Evolutionary conservation across 108 stramenopile species (phyloP), one percentile per base, ranked within the genome.

Genomic region (Hondaea fermentalgiana): DNA sequence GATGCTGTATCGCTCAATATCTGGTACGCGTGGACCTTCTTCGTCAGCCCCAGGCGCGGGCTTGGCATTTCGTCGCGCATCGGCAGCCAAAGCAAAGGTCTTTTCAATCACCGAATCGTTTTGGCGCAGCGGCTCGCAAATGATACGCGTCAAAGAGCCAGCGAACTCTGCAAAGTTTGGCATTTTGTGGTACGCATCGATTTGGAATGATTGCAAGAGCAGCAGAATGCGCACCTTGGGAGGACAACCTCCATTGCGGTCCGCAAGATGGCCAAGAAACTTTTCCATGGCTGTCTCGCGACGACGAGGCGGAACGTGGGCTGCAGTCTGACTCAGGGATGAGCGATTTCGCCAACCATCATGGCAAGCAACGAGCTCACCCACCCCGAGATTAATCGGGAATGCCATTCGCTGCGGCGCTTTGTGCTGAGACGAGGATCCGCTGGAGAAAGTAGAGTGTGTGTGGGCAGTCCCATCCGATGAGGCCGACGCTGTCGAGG

Each of bases 161-260:
- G n/a, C 76, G 3, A 83, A 83, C 76, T 83, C 76, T 6, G 45
- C 76, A 83, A 83, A 83, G 76, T 83, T 83, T 43, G 51, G 76
- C n/a, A 83, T 53, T 23, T 53, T 53, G n/a, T 47, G 51, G 10
- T 35, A 23, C 1, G 10, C n/a, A 23, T 83, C 76, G 2, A 83
- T 21, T 45, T 83, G 76, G 23, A 83, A 83, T 8, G 49, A 53
- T 45, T 83, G 49, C 51, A 83, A 23, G 6, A 83, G 76, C 10
- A 83, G 45, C 19, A 47, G 4, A 35, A 83, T 23, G 16, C 76
- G 45, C 6, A 83, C 76, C 4, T 53, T 47, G n/a, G 76, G 76
- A 12, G 76, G 76, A 35, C 76, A 83, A 1, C 23, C 45, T 0
- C 76, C 76, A 45, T 23, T 35, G 6, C 51, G 45, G n/a, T 83